phyloP scores from a whole-genome alignment of 2,329 filamentous ascomycete genomes.

The Claviceps humidiphila region DNA sequence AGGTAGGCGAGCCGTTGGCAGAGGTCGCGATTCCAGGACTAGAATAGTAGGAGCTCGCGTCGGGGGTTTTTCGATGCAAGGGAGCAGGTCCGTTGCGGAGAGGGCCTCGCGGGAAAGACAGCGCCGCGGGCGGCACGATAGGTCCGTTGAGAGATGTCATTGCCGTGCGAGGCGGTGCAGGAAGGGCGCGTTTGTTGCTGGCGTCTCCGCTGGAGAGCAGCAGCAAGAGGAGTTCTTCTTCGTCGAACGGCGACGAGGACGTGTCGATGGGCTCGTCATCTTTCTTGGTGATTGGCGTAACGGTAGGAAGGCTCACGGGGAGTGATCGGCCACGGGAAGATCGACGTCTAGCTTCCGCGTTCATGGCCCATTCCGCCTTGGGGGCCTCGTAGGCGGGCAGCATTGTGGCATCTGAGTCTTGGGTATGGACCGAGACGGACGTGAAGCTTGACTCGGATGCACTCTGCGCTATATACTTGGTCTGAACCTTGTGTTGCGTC shows the following conservation, averaged over 20 bases:
- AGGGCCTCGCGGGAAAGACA: constrained; percentile 15
- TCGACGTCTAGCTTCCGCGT: background rate
- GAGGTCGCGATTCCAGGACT: constrained; percentile 5
- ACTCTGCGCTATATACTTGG: constrained; percentile 2
- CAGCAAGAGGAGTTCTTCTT: constrained; percentile 21
- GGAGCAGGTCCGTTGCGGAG: constrained; percentile 8
- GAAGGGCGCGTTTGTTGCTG: constrained; percentile 14
- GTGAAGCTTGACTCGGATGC: constrained; percentile 14
- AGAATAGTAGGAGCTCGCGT: constrained; percentile 15
- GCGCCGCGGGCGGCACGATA: constrained; percentile 14
- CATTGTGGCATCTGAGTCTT: constrained; percentile 10
- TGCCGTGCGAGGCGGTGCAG: constrained; percentile 17
- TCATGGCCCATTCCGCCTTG: constrained; percentile 2
- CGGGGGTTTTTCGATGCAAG: constrained; percentile 12
- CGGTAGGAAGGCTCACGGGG: constrained; percentile 4
- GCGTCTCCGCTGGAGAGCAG: constrained; percentile 13
- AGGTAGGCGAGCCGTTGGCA: constrained; percentile 13
- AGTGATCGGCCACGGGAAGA: constrained; percentile 1
- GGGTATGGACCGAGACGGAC: constrained; percentile 13
- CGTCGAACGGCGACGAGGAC: constrained; percentile 20
- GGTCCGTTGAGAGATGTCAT: constrained; percentile 15
- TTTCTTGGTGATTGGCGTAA: background rate
- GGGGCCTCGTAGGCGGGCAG: constrained; percentile 8
- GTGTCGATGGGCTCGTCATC: constrained; percentile 6
- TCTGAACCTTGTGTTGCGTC: background rate